phyloP scores from a whole-genome alignment of 2,329 filamentous ascomycete species.

The Aurifilum marmelostoma region DNA sequence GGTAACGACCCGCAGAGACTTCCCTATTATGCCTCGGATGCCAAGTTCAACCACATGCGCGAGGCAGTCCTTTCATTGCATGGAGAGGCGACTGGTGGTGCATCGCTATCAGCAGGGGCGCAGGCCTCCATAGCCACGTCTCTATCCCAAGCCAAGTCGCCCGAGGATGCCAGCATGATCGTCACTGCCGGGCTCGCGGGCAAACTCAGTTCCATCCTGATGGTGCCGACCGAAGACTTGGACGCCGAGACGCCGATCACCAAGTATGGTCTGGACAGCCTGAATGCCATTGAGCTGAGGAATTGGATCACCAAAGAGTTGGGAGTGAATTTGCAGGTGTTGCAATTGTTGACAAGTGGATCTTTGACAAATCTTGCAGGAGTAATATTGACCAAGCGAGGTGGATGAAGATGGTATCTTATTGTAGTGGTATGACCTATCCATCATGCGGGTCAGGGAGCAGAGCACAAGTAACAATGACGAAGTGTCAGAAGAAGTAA shows the following conservation, averaged over 20 bases:
- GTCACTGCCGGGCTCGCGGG: conserved; percentile 51
- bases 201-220: conserved; percentile 54
- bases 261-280: conserved; percentile 36
- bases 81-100: background rate
- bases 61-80: conserved; percentile 41
- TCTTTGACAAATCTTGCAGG: conserved; percentile 8
- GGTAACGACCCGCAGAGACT: conserved; percentile 32
- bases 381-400: conserved; percentile 5
- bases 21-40: conserved; percentile 59
- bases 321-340: conserved; percentile 55
- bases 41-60: conserved; percentile 56
- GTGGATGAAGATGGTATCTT: conserved; percentile 31
- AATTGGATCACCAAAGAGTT: conserved; percentile 48
- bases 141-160: conserved; percentile 46
- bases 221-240: conserved; percentile 42
- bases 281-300: conserved; percentile 38
- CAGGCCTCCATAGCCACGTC: conserved; percentile 47
- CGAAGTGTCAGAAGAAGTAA: too few species aligned
- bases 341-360: conserved; percentile 58
- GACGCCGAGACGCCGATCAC: conserved; percentile 35
- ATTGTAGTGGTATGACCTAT: background rate
- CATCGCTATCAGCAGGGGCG: conserved; percentile 37
- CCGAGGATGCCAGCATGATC: conserved; percentile 50
- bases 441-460: background rate
- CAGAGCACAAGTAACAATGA: background rate